Percentiles rank a stretch among this genome's conserved stretches.
Conservation (phyloP, 495 filamentous ascomycete species). For the Penicillium chermesinum region DNA sequence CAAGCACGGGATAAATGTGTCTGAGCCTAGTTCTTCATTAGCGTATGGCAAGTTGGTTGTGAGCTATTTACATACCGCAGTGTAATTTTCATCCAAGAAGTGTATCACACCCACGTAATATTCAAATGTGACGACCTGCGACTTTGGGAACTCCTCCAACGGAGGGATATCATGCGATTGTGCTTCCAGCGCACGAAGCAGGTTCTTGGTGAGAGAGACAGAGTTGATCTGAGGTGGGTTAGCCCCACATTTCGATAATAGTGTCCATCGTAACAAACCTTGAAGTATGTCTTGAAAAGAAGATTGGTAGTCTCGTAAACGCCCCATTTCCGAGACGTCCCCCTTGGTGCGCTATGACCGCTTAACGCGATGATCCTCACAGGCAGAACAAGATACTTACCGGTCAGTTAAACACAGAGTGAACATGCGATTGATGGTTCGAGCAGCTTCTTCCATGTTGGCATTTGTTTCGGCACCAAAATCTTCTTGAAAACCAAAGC, state of each 20-base stretch:
- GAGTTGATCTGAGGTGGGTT: slow-evolving; percentile 59
- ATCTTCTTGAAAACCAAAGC: slow-evolving; percentile 64
- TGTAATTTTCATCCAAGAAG: slow-evolving; percentile 91
- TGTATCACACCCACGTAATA: slow-evolving; percentile 88
- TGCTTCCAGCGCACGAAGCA: slow-evolving; percentile 73
- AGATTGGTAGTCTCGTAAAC: slow-evolving; percentile 90
- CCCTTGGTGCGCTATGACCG: slow-evolving; percentile 63
- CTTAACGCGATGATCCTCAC: slow-evolving; percentile 18
- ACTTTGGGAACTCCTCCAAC: slow-evolving; percentile 68
- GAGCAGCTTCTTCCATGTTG: slow-evolving; percentile 81
- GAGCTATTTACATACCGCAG: slow-evolving; percentile 44
- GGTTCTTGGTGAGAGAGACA: slow-evolving; percentile 82
- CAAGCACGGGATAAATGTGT: slow-evolving; percentile 72
- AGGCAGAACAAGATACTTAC: slow-evolving; percentile 42
- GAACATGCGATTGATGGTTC: slow-evolving; percentile 84
- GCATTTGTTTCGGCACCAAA: slow-evolving; percentile 66
- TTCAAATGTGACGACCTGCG: slow-evolving; percentile 92
- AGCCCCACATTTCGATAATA: neutral
- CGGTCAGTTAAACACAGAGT: slow-evolving; percentile 81
- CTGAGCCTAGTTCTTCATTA: slow-evolving; percentile 56
- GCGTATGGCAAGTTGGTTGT: neutral
- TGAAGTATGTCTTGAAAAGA: slow-evolving; percentile 97
- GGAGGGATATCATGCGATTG: slow-evolving; percentile 70
- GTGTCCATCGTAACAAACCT: slow-evolving; percentile 34
- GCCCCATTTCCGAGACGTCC: slow-evolving; percentile 95